These are phyloP conservation scores for Nothophoma quercina DNA, from an alignment of 2,329 filamentous ascomycete genomes.

Conservation along the genomic window DNA sequence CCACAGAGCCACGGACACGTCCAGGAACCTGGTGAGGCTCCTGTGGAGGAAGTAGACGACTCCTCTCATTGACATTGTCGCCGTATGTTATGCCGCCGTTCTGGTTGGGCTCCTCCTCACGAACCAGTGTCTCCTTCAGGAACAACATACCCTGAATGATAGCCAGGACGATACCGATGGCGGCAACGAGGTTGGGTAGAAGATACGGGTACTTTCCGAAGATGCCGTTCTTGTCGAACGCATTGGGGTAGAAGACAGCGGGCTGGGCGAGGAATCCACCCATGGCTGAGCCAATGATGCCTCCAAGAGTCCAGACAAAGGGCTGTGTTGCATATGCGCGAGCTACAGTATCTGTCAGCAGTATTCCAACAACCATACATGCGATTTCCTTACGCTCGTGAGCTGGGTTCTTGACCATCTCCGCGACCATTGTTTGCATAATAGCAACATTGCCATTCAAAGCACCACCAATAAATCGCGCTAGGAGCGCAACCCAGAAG, in stretches of 20 bases:
- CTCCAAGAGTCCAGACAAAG: constrained; percentile 90
- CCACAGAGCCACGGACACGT: constrained; percentile 42
- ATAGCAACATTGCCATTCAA: constrained; percentile 93
- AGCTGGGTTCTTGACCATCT: constrained; percentile 84
- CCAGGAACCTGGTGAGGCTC: constrained; percentile 26
- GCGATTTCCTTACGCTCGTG: constrained; percentile 75
- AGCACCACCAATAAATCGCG: constrained; percentile 78
- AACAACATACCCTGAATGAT: constrained; percentile 81
- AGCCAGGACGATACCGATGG: constrained; percentile 75
- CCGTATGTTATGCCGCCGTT: constrained; percentile 64
- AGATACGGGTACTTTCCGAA: constrained; percentile 86
- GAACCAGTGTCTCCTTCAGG: constrained; percentile 74
- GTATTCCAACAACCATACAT: neutral
- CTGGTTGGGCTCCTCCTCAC: constrained; percentile 46
- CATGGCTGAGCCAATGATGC: constrained; percentile 84
- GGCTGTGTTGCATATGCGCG: constrained; percentile 91
- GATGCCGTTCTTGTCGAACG: constrained; percentile 72
- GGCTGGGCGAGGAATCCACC: constrained; percentile 88
- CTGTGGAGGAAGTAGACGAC: constrained; percentile 67
- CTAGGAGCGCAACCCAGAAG: constrained; percentile 82
- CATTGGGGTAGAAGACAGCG: constrained; percentile 73
- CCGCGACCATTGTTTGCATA: constrained; percentile 92
- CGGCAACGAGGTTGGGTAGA: constrained; percentile 87
- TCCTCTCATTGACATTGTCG: constrained; percentile 74
- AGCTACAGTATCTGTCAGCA: constrained; percentile 57